Conservation (phyloP, 2,329 filamentous ascomycete genomes). For the Fusarium temperatum region DNA sequence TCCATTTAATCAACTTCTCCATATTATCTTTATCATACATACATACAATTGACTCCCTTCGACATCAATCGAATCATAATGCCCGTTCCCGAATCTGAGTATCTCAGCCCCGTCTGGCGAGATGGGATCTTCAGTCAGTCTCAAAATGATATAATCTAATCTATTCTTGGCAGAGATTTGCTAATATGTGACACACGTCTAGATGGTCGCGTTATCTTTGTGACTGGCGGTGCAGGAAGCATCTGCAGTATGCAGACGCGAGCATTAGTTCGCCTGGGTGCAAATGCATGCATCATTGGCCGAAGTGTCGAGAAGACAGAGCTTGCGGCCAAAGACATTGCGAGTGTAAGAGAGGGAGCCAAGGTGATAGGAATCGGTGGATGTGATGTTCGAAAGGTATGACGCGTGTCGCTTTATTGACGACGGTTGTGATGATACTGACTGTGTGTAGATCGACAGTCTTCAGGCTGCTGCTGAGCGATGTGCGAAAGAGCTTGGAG, state of each 20-base stretch:
- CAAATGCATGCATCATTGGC: slow-evolving; percentile 93
- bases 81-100: slow-evolving; percentile 76
- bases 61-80: slow-evolving; percentile 53
- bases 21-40: neutral
- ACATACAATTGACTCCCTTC: neutral
- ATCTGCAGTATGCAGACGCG: slow-evolving; percentile 96
- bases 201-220: slow-evolving; percentile 92
- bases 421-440: neutral
- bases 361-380: slow-evolving; percentile 88
- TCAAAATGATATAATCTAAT: neutral
- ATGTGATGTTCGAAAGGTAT: slow-evolving; percentile 77
- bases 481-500: slow-evolving; percentile 83
- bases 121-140: slow-evolving; percentile 84
- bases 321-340: slow-evolving; percentile 80
- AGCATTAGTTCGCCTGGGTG: slow-evolving; percentile 89
- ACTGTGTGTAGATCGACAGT: slow-evolving; percentile 41
- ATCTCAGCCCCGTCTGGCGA: slow-evolving; percentile 84
- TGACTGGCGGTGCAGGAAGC: slow-evolving; percentile 90
- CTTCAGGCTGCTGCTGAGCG: slow-evolving; percentile 74
- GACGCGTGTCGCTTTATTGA: neutral
- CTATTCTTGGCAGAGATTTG: neutral
- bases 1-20: neutral
- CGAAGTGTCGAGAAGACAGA: slow-evolving; percentile 91
- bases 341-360: slow-evolving; percentile 77
- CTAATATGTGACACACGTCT: slow-evolving; percentile 12